Evolutionary conservation across 2,329 filamentous ascomycete genomes (phyloP).

Genomic region (Calonectria henricotiae): DNA sequence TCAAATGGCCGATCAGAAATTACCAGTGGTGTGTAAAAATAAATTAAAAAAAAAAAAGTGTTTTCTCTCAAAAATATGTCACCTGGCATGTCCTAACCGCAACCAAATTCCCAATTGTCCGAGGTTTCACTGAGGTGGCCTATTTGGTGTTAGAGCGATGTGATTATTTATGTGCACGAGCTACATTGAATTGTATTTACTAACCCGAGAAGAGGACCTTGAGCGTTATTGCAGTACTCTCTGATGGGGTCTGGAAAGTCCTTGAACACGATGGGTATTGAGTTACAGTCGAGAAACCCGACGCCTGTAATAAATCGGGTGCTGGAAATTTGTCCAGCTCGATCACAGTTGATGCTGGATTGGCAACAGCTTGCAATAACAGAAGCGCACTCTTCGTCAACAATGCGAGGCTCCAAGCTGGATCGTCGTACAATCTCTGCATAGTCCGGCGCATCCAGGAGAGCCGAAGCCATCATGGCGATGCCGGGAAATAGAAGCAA

Average conservation of each 20-base stretch:
- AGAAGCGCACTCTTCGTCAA: constrained; percentile 5
- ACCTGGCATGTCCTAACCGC: no score
- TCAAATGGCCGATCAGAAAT: no score
- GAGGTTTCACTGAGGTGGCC: neutral
- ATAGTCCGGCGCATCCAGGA: neutral
- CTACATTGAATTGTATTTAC: neutral
- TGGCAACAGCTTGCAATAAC: constrained; percentile 6
- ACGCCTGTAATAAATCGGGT: constrained; percentile 6
- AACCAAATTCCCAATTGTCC: no score
- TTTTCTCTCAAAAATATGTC: no score
- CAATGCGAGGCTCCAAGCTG: neutral
- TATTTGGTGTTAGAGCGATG: neutral
- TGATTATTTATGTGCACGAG: no score
- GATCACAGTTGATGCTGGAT: constrained; percentile 3
- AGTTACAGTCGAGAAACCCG: neutral
- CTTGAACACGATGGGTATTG: neutral
- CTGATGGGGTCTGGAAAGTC: constrained; percentile 8
- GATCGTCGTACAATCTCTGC: neutral
- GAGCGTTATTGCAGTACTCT: constrained; percentile 13
- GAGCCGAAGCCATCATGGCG: neutral
- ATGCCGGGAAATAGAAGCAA: constrained; percentile 10
- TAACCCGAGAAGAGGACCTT: constrained; percentile 6
- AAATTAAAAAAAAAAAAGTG: no score
- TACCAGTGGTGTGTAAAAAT: no score
- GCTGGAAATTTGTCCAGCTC: constrained; percentile 5